phyloP scores from a whole-genome alignment of 192 early-diverging fungal genomes.

The Gigaspora rosea region DNA sequence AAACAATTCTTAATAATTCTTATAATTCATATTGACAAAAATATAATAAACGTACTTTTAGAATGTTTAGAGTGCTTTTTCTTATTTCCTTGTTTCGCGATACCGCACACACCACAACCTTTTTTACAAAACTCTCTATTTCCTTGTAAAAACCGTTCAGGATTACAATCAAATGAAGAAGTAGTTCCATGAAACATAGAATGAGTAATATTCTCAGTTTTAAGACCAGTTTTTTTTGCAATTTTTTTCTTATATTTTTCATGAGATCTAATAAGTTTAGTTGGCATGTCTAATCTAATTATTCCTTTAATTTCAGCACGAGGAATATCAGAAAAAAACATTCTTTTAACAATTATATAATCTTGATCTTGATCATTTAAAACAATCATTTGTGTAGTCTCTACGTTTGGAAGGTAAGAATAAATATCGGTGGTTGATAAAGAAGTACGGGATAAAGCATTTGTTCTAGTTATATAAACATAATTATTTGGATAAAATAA shows the following conservation, averaged over 20 bases:
- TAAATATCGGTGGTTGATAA: too few relatives aligned
- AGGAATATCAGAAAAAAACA: neutral
- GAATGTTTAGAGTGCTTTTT: conserved; percentile 14
- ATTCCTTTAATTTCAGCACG: neutral
- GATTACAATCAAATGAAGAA: neutral
- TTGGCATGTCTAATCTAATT: conserved; percentile 18
- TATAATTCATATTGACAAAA: too few relatives aligned
- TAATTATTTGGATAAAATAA: too few relatives aligned
- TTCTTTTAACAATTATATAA: neutral
- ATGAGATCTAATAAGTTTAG: neutral
- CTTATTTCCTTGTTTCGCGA: neutral
- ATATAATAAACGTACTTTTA: conserved; percentile 3
- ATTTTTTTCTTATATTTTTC: conserved; percentile 9
- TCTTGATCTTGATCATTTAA: neutral
- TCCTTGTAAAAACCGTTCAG: conserved; percentile 7
- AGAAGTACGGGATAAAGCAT: too few relatives aligned
- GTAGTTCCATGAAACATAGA: conserved; percentile 16
- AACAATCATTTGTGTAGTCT: neutral
- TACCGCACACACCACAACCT: conserved; percentile 17
- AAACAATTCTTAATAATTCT: neutral
- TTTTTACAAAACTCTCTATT: conserved; percentile 9
- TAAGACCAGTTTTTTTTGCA: neutral
- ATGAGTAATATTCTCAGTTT: neutral
- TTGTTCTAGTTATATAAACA: too few relatives aligned
- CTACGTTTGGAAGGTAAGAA: neutral